Percentiles rank a stretch among this genome's conserved stretches.
These are phyloP conservation scores for Puccinia brachypodii DNA, from an alignment of 1,284 basidiomycete genomes.

Conservation along the genomic window DNA sequence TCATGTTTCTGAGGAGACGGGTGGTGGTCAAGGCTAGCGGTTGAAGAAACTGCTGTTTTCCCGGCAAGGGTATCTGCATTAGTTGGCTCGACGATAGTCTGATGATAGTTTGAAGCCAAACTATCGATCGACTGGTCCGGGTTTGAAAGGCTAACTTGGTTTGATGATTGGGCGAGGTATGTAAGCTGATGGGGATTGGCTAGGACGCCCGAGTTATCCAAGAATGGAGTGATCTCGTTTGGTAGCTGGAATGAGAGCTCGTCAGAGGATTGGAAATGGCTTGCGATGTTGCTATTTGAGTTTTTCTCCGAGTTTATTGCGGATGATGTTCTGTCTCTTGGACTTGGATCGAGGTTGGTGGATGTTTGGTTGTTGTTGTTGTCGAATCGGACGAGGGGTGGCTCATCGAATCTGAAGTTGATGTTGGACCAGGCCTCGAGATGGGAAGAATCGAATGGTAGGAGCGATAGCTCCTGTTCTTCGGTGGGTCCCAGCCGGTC, in stretches of 20 bases:
- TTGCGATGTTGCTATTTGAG: neutral
- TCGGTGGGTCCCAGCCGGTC: neutral
- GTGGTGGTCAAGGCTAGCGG: neutral
- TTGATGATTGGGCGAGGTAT: neutral
- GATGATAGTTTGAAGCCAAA: neutral
- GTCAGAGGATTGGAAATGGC: neutral
- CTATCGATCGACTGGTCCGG: neutral
- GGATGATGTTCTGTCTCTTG: neutral
- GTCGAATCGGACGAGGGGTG: neutral
- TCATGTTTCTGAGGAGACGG: neutral
- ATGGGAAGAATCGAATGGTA: conserved; percentile 37
- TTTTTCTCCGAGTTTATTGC: neutral
- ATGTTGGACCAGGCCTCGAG: conserved; percentile 47
- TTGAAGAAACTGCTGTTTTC: neutral
- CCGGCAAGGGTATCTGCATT: neutral
- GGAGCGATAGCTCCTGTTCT: conserved; percentile 30
- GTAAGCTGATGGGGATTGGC: neutral
- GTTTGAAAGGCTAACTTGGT: neutral
- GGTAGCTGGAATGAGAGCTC: conserved; percentile 8
- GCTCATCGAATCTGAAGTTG: conserved; percentile 36
- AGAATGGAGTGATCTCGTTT: conserved; percentile 4
- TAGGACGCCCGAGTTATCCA: neutral
- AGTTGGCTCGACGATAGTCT: neutral
- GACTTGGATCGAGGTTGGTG: neutral
- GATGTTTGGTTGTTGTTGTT: conserved; percentile 19